Conservation (phyloP, 805 yeast species). For the Starmerella kuoi region DNA sequence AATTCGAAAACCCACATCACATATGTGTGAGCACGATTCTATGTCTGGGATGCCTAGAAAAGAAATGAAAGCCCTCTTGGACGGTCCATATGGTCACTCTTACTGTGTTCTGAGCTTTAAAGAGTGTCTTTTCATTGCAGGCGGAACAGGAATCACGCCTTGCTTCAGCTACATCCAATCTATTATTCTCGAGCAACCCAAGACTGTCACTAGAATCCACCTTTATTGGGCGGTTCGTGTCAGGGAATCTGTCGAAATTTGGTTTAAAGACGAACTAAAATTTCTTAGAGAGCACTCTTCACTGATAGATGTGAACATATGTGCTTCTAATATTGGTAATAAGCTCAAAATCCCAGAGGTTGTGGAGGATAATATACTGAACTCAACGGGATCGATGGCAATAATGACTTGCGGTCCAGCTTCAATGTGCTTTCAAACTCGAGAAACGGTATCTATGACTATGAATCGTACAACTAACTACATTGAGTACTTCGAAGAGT, state of each 20-base stretch:
- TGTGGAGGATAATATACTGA: conserved; percentile 30
- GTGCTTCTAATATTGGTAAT: conserved; percentile 11
- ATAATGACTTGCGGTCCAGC: conserved; percentile 56
- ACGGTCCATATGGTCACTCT: conserved; percentile 60
- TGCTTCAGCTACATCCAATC: conserved; percentile 16
- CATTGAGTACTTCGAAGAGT: conserved; percentile 59
- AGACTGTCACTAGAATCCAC: conserved; percentile 8
- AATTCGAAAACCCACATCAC: not conserved
- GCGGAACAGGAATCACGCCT: conserved; percentile 64
- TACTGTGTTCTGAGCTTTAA: conserved; percentile 40
- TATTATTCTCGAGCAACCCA: conserved; percentile 30
- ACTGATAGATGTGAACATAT: conserved; percentile 13
- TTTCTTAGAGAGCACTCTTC: conserved; percentile 20
- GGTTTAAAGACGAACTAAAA: conserved; percentile 37
- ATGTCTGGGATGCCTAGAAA: not conserved
- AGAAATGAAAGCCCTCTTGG: conserved; percentile 28
- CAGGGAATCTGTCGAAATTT: conserved; percentile 20
- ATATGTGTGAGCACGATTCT: too few relatives aligned
- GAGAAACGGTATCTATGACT: conserved; percentile 37
- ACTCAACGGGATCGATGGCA: conserved; percentile 36
- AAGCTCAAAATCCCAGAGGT: conserved; percentile 20
- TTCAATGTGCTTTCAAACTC: conserved; percentile 42
- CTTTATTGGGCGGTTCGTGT: conserved; percentile 17
- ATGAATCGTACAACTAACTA: conserved; percentile 35
- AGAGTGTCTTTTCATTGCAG: conserved; percentile 49